Evolutionary conservation across 768 basidiomycete genomes (phyloP).

Genomic region (Termitomyces sp.): DNA sequence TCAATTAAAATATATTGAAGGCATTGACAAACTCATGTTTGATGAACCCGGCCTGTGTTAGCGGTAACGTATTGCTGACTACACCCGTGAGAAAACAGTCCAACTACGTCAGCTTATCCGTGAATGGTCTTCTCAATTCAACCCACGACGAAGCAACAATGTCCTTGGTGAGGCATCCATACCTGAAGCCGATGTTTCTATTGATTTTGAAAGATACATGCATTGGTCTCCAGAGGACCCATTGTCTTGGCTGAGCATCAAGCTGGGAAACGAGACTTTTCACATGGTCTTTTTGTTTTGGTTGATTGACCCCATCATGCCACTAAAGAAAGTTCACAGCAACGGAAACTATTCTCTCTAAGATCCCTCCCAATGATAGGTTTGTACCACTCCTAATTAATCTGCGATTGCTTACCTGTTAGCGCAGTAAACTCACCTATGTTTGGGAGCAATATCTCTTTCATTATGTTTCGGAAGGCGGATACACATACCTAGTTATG

Average conservation of each 20-base stretch:
- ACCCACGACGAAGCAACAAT: conserved; percentile 11
- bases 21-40: neutral
- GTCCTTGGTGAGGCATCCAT: conserved; percentile 23
- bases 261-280: conserved; percentile 79
- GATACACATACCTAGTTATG: conserved; percentile 88
- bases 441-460: conserved; percentile 93
- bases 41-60: too few relatives aligned
- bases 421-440: conserved; percentile 70
- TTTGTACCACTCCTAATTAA: conserved; percentile 16
- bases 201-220: conserved; percentile 58
- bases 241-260: conserved; percentile 87
- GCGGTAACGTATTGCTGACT: neutral
- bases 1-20: neutral
- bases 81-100: neutral
- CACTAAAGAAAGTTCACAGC: conserved; percentile 35
- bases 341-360: conserved; percentile 83
- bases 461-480: conserved; percentile 89
- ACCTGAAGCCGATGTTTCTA: neutral
- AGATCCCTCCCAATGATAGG: conserved; percentile 88
- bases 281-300: conserved; percentile 58
- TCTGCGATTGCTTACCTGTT: neutral
- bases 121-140: neutral
- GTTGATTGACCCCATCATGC: neutral
- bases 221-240: conserved; percentile 72
- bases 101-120: neutral